Evolutionary conservation across 352 stramenopile genomes (phyloP).

Genomic region (Elongisporangium senticosum): DNA sequence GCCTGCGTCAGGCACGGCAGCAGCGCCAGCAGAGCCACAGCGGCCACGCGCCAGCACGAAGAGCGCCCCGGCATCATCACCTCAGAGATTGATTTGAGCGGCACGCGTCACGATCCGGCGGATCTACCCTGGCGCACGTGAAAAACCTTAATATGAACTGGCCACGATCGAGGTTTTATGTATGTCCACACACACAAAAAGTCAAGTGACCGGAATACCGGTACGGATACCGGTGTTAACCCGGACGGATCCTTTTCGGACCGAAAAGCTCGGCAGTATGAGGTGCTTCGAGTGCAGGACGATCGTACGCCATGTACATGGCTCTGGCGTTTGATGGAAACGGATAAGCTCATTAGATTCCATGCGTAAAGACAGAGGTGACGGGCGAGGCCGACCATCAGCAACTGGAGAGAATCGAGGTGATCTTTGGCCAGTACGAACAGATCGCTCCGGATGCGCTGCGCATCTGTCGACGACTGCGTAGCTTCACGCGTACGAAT

Average conservation of each 20-base stretch:
- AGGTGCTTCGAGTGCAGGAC: not conserved
- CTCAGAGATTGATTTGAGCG: not conserved
- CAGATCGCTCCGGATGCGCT: conserved; percentile 37
- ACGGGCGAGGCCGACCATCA: conserved; percentile 64
- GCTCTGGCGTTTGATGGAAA: not conserved
- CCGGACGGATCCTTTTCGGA: not conserved
- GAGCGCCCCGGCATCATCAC: not conserved
- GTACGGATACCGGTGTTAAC: not conserved
- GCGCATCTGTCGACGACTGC: conserved; percentile 40
- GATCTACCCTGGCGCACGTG: conserved; percentile 3
- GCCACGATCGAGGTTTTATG: not conserved
- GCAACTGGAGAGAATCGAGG: conserved; percentile 62
- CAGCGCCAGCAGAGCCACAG: not conserved
- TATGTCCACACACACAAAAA: not conserved
- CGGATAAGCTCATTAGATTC: not conserved
- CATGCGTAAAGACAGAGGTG: conserved; percentile 29
- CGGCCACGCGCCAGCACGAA: not conserved
- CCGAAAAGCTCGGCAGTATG: not conserved
- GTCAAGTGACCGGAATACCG: not conserved
- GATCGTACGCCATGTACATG: not conserved
- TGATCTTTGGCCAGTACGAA: conserved; percentile 73
- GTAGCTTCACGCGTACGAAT: conserved; percentile 41
- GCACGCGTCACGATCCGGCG: not conserved
- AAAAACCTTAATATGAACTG: not conserved
- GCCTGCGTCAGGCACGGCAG: not conserved